phyloP scores from a whole-genome alignment of 345 rosid genomes.

The Eucalyptus tenuipes region DNA sequence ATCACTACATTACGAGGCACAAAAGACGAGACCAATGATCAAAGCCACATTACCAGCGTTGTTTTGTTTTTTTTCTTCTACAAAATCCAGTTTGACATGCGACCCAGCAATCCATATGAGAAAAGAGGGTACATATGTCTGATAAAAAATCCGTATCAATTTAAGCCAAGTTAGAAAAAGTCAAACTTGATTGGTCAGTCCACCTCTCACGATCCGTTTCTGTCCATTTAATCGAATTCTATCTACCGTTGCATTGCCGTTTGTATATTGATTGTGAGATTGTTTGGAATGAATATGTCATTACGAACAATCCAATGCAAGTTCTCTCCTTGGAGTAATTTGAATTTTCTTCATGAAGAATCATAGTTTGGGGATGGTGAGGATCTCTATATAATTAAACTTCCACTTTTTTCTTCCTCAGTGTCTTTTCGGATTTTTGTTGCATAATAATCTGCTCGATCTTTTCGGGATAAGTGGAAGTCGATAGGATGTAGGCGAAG shows the following conservation, averaged over 20 bases:
- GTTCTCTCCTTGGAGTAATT: background rate
- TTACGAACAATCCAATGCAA: background rate
- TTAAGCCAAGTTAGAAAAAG: background rate
- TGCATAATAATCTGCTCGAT: background rate
- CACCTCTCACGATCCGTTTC: background rate
- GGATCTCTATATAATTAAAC: background rate
- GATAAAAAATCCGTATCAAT: no score
- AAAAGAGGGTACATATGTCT: background rate
- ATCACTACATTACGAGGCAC: no score
- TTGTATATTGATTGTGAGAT: background rate
- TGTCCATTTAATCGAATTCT: background rate
- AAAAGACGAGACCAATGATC: no score
- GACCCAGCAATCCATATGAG: background rate
- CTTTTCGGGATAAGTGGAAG: background rate
- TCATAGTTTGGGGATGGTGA: background rate
- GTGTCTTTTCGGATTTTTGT: background rate
- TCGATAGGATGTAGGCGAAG: background rate
- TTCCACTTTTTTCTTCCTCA: background rate
- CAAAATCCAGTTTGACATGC: background rate
- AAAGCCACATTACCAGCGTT: background rate
- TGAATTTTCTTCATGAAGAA: background rate
- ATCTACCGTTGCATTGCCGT: background rate
- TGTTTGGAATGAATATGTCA: background rate
- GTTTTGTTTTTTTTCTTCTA: background rate
- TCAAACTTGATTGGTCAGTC: background rate